Base-by-base conservation (phyloP, 2,329 filamentous ascomycete species). In the Thielaviopsis populi region DNA sequence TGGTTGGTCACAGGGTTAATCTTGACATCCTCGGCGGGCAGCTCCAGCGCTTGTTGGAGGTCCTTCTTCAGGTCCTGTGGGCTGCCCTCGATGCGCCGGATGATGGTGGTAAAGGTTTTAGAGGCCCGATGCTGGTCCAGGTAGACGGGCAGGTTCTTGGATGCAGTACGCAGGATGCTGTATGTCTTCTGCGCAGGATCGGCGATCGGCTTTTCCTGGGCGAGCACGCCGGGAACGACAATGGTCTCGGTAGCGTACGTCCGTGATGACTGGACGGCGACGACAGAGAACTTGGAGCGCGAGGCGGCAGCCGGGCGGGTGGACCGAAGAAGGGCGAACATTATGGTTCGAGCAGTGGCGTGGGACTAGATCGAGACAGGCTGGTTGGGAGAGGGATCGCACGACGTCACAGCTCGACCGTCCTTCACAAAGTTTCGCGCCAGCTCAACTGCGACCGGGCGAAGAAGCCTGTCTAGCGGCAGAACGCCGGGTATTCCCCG, bases 71-170 rank as follows among this genome's bases (percentile, higher is more conserved):
- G 72, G 2, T 77, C 80, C 40, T 77, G 73, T 60, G 84, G 70
- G 72, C 95, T 81, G 17, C 94, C 94, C 65, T 89, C 84, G 60
- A 92, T 80, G 74, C 88, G 91, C 73, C 90, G 87, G 64, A 99
- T 75, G 64, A 83, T 74, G 4, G 92, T 95, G 70, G 88, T 75
- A 69, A 84, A 83, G 71, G 85, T 79, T 68, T 88, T 94, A 15
- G 62, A 63, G 89, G 89, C 62, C 90, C 90, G 13, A 83, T 80
- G 76, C 89, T 91, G 68, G 68, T 84, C 78, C 17, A 84, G 78
- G 75, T 97, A 99, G 54, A 97, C 81, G 27, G 89, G 84, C 2
- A 94, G 77, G 68, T 89, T 83, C 59, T 84, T 82, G 43, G 82
- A 85, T 1, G 79, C 76, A 2, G 89, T 92, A 67, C 90, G 86